A percentile compares a stretch with the other conserved stretches of the same genome.
These are phyloP conservation scores for Parastagonospora avenae DNA, from an alignment of 2,329 filamentous ascomycete species.

Conservation along the genomic window DNA sequence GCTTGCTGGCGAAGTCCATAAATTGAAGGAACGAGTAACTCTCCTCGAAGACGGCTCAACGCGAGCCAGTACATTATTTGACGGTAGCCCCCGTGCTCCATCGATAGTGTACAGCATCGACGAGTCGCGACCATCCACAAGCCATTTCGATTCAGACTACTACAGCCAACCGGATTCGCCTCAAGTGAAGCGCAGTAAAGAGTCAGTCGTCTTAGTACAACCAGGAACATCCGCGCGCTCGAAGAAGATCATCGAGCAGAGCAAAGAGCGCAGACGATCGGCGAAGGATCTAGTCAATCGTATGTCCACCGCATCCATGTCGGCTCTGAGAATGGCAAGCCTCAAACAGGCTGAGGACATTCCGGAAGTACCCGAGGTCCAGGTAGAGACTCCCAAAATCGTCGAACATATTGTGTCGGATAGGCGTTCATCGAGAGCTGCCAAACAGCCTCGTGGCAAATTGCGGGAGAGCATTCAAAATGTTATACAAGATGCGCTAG, in stretches of 20 bases:
- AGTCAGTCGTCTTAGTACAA: conserved; percentile 17
- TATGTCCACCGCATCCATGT: conserved; percentile 37
- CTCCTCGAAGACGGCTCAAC: conserved; percentile 16
- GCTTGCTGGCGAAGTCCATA: conserved; percentile 28
- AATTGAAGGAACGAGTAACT: conserved; percentile 25
- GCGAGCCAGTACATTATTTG: conserved; percentile 14
- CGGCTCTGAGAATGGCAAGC: conserved; percentile 14
- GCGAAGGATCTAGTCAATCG: conserved; percentile 37
- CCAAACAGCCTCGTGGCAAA: conserved; percentile 9
- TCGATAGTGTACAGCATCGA: conserved; percentile 40
- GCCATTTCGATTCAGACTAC: conserved; percentile 45
- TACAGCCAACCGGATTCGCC: conserved; percentile 45
- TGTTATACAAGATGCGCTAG: conserved; percentile 15
- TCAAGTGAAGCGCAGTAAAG: conserved; percentile 24
- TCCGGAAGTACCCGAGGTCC: conserved; percentile 23
- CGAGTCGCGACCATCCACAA: conserved; percentile 43
- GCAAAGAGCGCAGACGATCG: conserved; percentile 28
- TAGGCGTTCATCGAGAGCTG: conserved; percentile 9
- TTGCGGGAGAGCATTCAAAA: conserved; percentile 4
- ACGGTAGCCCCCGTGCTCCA: conserved; percentile 22
- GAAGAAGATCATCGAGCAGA: conserved; percentile 36
- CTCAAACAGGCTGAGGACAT: conserved; percentile 20
- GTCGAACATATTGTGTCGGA: conserved; percentile 11
- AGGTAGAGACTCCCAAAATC: conserved; percentile 3
- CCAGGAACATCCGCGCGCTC: conserved; percentile 31